Percentiles rank a stretch among this genome's conserved stretches.
phyloP scores from a whole-genome alignment of 2,329 filamentous ascomycete species.

The Venturia carpophila region DNA sequence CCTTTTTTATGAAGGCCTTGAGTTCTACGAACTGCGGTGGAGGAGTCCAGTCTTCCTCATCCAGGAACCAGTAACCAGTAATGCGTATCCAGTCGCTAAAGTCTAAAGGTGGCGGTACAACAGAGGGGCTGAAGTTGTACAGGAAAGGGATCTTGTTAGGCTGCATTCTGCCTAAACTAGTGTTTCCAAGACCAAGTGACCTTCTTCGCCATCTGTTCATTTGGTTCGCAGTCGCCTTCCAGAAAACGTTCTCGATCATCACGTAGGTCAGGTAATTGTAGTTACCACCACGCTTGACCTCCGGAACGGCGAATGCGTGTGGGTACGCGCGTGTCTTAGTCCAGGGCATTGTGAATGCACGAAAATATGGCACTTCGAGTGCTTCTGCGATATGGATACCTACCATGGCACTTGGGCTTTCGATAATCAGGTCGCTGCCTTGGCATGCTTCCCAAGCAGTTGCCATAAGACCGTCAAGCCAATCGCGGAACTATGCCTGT shows the following conservation, averaged over 20 bases:
- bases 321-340: conserved; percentile 91
- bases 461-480: conserved; percentile 80
- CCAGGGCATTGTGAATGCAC: conserved; percentile 98
- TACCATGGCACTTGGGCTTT: conserved; percentile 93
- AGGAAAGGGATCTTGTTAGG: conserved; percentile 96
- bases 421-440: conserved; percentile 81
- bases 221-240: conserved; percentile 85
- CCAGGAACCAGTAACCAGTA: conserved; percentile 96
- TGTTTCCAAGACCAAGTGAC: conserved; percentile 68
- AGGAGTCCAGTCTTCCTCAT: conserved; percentile 68
- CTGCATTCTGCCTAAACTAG: conserved; percentile 82
- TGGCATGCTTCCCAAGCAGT: conserved; percentile 81
- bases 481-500: conserved; percentile 61
- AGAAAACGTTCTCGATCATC: conserved; percentile 95
- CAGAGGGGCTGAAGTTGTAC: conserved; percentile 92
- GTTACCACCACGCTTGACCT: conserved; percentile 86
- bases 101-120: conserved; percentile 89
- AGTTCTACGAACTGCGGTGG: conserved; percentile 70
- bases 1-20: conserved; percentile 71
- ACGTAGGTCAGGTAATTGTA: conserved; percentile 96
- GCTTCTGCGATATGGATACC: conserved; percentile 97
- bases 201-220: conserved; percentile 89
- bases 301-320: conserved; percentile 88
- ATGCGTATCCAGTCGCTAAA: conserved; percentile 97
- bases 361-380: conserved; percentile 86